These are phyloP conservation scores for Kwoniella europaea DNA, from an alignment of 768 basidiomycete species.

Conservation along the genomic window DNA sequence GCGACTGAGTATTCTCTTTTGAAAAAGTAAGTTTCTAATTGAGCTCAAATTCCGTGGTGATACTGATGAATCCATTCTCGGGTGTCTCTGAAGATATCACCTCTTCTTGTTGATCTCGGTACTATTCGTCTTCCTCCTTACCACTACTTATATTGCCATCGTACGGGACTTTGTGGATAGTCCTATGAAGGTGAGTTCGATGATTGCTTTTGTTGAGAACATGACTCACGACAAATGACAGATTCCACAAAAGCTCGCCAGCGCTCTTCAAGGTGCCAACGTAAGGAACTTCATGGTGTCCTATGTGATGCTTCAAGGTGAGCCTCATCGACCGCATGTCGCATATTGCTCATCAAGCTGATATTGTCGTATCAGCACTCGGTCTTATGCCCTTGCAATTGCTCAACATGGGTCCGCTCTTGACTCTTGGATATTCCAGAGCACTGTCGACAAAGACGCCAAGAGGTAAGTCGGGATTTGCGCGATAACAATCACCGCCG, in stretches of 20 bases:
- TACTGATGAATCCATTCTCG: background rate
- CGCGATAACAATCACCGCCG: background rate
- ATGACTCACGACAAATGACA: slow-evolving; percentile 5
- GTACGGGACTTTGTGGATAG: slow-evolving; percentile 89
- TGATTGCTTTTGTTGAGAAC: background rate
- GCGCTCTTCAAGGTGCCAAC: slow-evolving; percentile 67
- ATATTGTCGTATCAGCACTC: slow-evolving; percentile 63
- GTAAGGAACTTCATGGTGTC: slow-evolving; percentile 66
- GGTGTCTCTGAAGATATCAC: slow-evolving; percentile 71
- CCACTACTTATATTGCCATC: slow-evolving; percentile 89
- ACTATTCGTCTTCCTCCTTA: slow-evolving; percentile 90
- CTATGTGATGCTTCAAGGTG: slow-evolving; percentile 61
- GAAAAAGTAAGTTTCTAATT: slow-evolving; percentile 70
- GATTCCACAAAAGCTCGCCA: slow-evolving; percentile 88
- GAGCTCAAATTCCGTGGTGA: background rate
- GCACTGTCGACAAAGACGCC: slow-evolving; percentile 85
- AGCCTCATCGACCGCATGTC: slow-evolving; percentile 9
- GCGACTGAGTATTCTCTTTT: slow-evolving; percentile 91
- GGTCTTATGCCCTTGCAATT: slow-evolving; percentile 96
- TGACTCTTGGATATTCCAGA: slow-evolving; percentile 76
- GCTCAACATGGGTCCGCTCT: slow-evolving; percentile 84
- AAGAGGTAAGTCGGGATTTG: slow-evolving; percentile 66
- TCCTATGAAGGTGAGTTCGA: slow-evolving; percentile 68
- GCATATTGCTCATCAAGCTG: background rate
- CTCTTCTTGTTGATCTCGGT: slow-evolving; percentile 89